These are phyloP conservation scores for Fonsecaea multimorphosa DNA, from an alignment of 2,329 filamentous ascomycete species.

Conservation along the genomic window DNA sequence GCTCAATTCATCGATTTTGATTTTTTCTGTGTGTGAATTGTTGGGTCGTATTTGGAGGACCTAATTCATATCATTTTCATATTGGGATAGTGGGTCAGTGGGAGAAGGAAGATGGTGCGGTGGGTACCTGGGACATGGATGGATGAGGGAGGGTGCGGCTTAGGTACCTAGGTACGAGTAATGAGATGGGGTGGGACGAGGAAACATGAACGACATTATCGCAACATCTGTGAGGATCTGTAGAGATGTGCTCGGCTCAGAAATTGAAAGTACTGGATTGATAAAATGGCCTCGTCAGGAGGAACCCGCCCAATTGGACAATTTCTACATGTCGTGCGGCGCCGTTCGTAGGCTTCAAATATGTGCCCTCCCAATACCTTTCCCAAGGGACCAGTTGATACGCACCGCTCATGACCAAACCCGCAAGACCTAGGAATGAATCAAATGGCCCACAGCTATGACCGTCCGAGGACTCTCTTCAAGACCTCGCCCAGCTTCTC, in stretches of 20 bases:
- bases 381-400: background rate
- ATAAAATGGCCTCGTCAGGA: background rate
- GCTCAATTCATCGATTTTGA: background rate
- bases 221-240: background rate
- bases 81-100: background rate
- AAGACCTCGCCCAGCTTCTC: constrained; percentile 27
- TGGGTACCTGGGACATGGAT: background rate
- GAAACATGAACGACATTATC: background rate
- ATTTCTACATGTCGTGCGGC: background rate
- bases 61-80: background rate
- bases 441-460: constrained; percentile 1
- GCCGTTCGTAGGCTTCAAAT: background rate
- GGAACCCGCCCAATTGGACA: background rate
- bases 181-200: background rate
- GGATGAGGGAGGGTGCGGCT: too few relatives aligned
- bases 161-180: too few relatives aligned
- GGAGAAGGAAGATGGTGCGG: background rate
- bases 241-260: background rate
- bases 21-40: constrained; percentile 19
- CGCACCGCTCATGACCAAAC: background rate
- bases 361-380: background rate
- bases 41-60: background rate
- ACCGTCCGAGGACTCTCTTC: constrained; percentile 29
- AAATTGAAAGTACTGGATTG: background rate
- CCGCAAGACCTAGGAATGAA: background rate